Percentiles rank a stretch among this genome's conserved stretches.
phyloP scores from a whole-genome alignment of 169 alveolate genomes.

The Perkinsus marinus region DNA sequence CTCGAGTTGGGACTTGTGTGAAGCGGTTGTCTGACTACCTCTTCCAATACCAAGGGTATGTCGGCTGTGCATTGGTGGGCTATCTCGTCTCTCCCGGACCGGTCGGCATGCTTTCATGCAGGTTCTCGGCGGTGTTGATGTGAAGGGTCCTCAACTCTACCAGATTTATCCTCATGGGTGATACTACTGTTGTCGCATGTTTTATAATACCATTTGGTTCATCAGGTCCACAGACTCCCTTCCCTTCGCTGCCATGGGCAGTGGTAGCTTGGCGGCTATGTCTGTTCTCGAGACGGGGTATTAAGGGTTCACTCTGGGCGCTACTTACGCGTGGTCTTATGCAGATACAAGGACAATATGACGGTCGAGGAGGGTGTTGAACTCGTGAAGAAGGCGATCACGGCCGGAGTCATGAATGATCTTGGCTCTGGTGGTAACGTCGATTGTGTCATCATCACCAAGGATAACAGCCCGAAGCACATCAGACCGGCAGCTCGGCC shows the following conservation, averaged over 20 bases:
- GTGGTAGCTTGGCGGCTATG: conserved; percentile 91
- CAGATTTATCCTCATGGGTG: conserved; percentile 81
- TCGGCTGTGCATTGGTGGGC: conserved; percentile 74
- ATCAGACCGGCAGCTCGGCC: not conserved
- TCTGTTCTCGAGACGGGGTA: conserved; percentile 73
- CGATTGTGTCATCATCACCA: conserved; percentile 73
- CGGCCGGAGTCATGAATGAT: conserved; percentile 92
- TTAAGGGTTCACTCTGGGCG: not conserved
- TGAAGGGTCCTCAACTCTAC: conserved; percentile 77
- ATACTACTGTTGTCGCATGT: conserved; percentile 11
- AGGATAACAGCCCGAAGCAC: conserved; percentile 19
- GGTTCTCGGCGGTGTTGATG: conserved; percentile 86
- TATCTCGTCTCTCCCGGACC: not conserved
- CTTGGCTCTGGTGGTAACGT: conserved; percentile 91
- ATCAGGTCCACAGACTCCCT: conserved; percentile 40
- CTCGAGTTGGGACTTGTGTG: conserved; percentile 77
- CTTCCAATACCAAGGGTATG: conserved; percentile 80
- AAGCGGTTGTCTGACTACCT: conserved; percentile 66
- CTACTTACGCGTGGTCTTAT: not conserved
- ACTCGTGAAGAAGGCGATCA: conserved; percentile 76
- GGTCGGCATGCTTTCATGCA: not conserved
- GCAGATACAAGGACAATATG: conserved; percentile 71
- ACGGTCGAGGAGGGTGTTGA: conserved; percentile 77
- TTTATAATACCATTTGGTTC: not conserved
- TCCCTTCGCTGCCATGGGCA: conserved; percentile 90